Conservation (phyloP, 164 flowering plant species). For the Echeveria elegans region DNA sequence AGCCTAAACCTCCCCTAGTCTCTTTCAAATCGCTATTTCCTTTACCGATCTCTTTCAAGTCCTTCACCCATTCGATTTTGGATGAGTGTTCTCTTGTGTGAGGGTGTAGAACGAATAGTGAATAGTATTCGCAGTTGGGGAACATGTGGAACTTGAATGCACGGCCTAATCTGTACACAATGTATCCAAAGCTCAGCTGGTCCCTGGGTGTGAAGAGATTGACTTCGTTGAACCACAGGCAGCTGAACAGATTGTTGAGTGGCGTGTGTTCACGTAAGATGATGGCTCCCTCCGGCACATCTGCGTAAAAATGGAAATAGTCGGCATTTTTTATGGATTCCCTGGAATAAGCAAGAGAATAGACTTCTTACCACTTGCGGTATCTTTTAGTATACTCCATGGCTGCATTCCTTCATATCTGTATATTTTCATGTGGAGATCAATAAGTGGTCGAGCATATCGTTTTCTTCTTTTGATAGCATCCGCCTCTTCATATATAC, state of each 20-base stretch:
- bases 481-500: slow-evolving; percentile 96
- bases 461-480: slow-evolving; percentile 91
- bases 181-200: slow-evolving; percentile 94
- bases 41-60: slow-evolving; percentile 40
- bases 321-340: background rate
- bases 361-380: slow-evolving; percentile 62
- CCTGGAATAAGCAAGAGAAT: background rate
- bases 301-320: slow-evolving; percentile 27
- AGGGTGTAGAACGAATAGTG: slow-evolving; percentile 68
- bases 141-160: slow-evolving; percentile 80
- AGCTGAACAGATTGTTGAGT: slow-evolving; percentile 72
- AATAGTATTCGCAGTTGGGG: slow-evolving; percentile 90
- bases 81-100: slow-evolving; percentile 95
- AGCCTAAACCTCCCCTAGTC: no score
- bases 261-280: slow-evolving; percentile 88
- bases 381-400: slow-evolving; percentile 61
- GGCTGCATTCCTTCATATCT: slow-evolving; percentile 82
- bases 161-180: slow-evolving; percentile 64
- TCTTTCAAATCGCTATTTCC: slow-evolving; percentile 40
- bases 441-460: slow-evolving; percentile 92
- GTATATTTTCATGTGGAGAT: slow-evolving; percentile 91
- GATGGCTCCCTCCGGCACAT: slow-evolving; percentile 97
- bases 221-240: slow-evolving; percentile 99
- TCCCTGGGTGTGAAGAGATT: slow-evolving; percentile 92
- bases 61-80: slow-evolving; percentile 77